Conservation (phyloP, 352 stramenopile genomes). For the Pythium insidiosum region DNA sequence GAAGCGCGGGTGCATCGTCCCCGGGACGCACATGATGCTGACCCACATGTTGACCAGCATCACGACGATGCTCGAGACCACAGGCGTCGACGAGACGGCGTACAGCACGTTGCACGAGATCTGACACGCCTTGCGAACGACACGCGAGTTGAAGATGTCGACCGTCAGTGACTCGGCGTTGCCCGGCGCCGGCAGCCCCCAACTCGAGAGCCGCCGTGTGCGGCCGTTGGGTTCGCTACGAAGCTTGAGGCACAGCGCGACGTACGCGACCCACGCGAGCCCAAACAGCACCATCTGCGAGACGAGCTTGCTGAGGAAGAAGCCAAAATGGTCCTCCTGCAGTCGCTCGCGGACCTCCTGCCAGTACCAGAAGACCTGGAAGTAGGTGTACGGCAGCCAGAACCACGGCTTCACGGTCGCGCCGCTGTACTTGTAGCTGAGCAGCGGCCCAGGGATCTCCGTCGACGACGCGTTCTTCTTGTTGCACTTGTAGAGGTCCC, state of each 20-base stretch:
- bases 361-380: conserved; percentile 82
- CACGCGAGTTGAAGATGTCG: conserved; percentile 65
- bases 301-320: conserved; percentile 51
- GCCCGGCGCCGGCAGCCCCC: conserved; percentile 36
- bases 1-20: conserved; percentile 65
- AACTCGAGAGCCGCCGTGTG: conserved; percentile 49
- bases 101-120: conserved; percentile 71
- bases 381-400: conserved; percentile 77
- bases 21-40: conserved; percentile 42
- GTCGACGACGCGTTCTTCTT: conserved; percentile 51
- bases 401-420: conserved; percentile 71
- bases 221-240: conserved; percentile 58
- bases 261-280: conserved; percentile 58
- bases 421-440: conserved; percentile 80
- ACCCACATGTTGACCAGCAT: conserved; percentile 36
- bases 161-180: conserved; percentile 46
- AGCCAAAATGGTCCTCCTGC: conserved; percentile 51
- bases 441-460: conserved; percentile 54
- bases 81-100: conserved; percentile 50
- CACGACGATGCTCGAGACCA: conserved; percentile 53
- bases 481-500: conserved; percentile 80
- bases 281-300: conserved; percentile 51
- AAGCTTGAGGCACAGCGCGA: conserved; percentile 57
- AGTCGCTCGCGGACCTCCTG: conserved; percentile 47
- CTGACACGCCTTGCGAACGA: conserved; percentile 62